These are phyloP conservation scores for Tuber indicum DNA, from an alignment of 495 filamentous ascomycete genomes.

Conservation along the genomic window DNA sequence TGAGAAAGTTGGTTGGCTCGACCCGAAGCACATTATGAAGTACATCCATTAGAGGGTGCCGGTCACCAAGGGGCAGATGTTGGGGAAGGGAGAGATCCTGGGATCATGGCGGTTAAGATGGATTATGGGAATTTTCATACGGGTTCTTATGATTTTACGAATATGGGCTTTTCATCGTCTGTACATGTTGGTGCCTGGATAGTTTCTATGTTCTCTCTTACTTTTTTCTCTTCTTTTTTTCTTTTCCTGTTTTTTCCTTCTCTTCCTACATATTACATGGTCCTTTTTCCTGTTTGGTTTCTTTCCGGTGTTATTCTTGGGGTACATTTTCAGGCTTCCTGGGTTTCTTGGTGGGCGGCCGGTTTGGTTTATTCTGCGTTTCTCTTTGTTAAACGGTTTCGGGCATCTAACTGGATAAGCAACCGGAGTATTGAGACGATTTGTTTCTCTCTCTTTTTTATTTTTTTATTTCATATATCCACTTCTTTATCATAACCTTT, in stretches of 20 bases:
- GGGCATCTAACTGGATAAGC: slow-evolving; percentile 11
- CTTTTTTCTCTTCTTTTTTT: slow-evolving; percentile 20
- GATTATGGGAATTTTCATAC: slow-evolving; percentile 4
- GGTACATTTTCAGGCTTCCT: slow-evolving; percentile 31
- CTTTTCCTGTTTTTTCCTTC: slow-evolving; percentile 7
- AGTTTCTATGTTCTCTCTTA: slow-evolving; percentile 24
- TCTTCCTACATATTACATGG: slow-evolving; percentile 36
- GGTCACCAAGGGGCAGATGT: slow-evolving; percentile 1
- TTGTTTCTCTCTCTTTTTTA: slow-evolving; percentile 33
- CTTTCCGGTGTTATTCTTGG: slow-evolving; percentile 26
- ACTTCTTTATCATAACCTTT: not conserved
- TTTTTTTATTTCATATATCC: not conserved
- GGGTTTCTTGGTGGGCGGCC: slow-evolving; percentile 20
- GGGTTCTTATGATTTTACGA: slow-evolving; percentile 25
- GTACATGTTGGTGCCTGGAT: slow-evolving; percentile 5
- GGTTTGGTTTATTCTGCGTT: slow-evolving; percentile 25
- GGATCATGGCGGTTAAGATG: slow-evolving; percentile 9
- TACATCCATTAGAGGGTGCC: slow-evolving; percentile 1
- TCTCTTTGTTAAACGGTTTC: slow-evolving; percentile 35
- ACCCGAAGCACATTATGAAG: slow-evolving; percentile 38
- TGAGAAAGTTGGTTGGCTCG: slow-evolving; percentile 83
- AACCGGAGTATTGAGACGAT: slow-evolving; percentile 3
- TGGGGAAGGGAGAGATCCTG: not conserved
- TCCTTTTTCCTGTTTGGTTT: slow-evolving; percentile 31
- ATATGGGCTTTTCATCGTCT: slow-evolving; percentile 6